Evolutionary conservation across 2,329 filamentous ascomycete genomes (phyloP), one percentile per base, ranked within the genome.

Genomic region (Coniella lustricola): DNA sequence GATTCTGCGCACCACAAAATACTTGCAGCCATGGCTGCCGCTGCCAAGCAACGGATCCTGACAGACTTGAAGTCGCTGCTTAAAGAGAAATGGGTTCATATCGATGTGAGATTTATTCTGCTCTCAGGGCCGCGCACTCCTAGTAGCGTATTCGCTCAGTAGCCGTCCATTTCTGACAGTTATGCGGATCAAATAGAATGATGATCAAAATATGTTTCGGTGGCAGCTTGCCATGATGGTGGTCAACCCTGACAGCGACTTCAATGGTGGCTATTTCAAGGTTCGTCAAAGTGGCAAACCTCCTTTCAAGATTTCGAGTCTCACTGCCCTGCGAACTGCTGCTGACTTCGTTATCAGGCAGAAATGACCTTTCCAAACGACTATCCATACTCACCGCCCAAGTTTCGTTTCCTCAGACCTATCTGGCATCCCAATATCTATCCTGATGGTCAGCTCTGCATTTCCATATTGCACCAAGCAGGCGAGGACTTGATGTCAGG

Each of bases 351-450:
- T 29, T 12, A 46, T n/a, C 46, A 87, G 74, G 88, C 87, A 47
- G 82, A 86, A 59, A 93, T 98, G 84, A 81, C 76, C 18, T 97
- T 98, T 60, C 84, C 87, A 9, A 73, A 76, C 59, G 90, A 95
- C 59, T 98, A 97, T 67, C 93, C 93, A 0, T 95, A 87, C 70
- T 76, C 80, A 36, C 91, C 91, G 22, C 91, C 91, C 21, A 85
- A 84, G 48, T 97, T 98, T 74, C 84, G 84, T 55, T 97, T 98
- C 69, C 65, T 81, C 16, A 70, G 73, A 18, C 82, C 86, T 14
- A 84, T 97, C 54, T 89, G 82, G 69, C 91, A 98, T 65, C 91
- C 91, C 3, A 98, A 98, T 65, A 84, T 98, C 61, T 97, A 97
- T 70, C 70, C 81, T 5, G 87, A 96, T 64, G 91, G 91, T 59